Base-by-base conservation (phyloP, 768 basidiomycete species). In the Boletus rubropictus region DNA sequence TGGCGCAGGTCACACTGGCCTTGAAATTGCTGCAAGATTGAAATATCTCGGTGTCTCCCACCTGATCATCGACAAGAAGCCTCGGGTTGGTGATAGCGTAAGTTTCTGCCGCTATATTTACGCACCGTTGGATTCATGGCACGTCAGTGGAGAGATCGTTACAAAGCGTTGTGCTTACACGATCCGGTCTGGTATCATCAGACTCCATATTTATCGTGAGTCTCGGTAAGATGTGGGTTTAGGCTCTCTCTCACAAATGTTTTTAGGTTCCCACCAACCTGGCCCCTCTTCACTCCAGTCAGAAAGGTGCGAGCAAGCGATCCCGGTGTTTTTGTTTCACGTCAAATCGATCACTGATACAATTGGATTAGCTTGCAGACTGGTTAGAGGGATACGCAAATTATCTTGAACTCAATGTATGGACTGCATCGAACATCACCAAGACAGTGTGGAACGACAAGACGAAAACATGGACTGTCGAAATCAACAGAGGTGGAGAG, bases 1-100 rank as follows among this genome's bases (percentile, higher is more conserved):
- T 17, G 81, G 83, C 8, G 83, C 74, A 0, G 84, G 83, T 0
- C 86, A 87, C 47, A 76, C 74, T 51, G 88, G 86, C 1, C 64
- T 90, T 24, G 77, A 74, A 33, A 59, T 79, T 2, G 84, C 85
- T 0, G 82, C 83, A 2, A 71, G 83, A n/a, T 66, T 89, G 44
- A 81, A 81, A 55, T 70, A 69, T 34, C 66, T 86, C 20, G 79
- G 75, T 17, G 64, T 89, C 10, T 55, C 69, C 2, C 67, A 74
- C 1, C 65, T 90, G 8, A 61, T 83, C 15, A 65, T 85, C 12
- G 84, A 86, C 52, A 70, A 68, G 55, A 74, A 78, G 44, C 42
- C 65, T 12, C 66, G 74, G 4, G 62, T 81, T 9, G 81, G 83
- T 2, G 78, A 81, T 53, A 75, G 42, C 34, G 62, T 63, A 37